Conservation (phyloP, 176 grass and related monocot species). For the Canna indica region DNA sequence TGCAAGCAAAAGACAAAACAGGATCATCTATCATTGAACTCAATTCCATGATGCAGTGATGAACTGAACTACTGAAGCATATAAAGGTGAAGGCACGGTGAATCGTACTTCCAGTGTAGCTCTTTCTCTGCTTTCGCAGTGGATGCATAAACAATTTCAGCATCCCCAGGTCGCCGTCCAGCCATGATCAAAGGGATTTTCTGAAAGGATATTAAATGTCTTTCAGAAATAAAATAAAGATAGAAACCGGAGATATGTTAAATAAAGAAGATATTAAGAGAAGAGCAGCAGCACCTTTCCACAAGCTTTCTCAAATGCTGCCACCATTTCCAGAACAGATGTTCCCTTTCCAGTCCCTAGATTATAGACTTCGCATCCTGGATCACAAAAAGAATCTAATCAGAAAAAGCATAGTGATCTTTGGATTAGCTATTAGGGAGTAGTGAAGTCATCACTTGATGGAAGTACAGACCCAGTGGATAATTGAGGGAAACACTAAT, state of each 20-base stretch:
- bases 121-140: slow-evolving; percentile 84
- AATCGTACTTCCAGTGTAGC: slow-evolving; percentile 71
- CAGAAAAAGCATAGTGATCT: not conserved
- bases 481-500: not conserved
- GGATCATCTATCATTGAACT: too few species aligned
- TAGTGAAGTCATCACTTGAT: not conserved
- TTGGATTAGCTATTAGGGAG: not conserved
- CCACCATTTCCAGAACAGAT: slow-evolving; percentile 92
- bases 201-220: slow-evolving; percentile 22
- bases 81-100: not conserved
- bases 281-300: slow-evolving; percentile 44
- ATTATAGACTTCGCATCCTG: slow-evolving; percentile 92
- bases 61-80: not conserved
- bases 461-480: not conserved
- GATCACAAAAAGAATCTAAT: slow-evolving; percentile 18
- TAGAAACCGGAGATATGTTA: not conserved
- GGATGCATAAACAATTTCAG: slow-evolving; percentile 76
- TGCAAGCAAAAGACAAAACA: not conserved
- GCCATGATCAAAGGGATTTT: slow-evolving; percentile 82
- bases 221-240: slow-evolving; percentile 9
- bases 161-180: slow-evolving; percentile 70
- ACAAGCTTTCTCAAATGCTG: slow-evolving; percentile 89
- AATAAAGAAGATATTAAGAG: slow-evolving; percentile 14
- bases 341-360: slow-evolving; percentile 90
- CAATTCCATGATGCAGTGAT: not conserved